Evolutionary conservation across 73 alveolate genomes (phyloP).

Genomic region (Tetrahymena elliotti): DNA sequence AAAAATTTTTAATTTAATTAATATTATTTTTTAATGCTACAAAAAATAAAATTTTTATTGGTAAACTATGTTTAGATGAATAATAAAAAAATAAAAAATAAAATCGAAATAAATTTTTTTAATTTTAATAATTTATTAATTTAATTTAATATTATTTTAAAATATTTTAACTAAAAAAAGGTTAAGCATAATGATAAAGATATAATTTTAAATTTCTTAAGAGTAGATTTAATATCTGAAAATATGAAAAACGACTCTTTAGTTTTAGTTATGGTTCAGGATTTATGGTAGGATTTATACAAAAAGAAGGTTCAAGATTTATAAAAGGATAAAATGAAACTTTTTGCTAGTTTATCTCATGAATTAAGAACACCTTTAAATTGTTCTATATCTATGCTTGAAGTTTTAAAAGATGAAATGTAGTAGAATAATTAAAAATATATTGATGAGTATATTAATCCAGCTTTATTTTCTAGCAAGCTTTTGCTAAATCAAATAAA

Average conservation of each 20-base stretch:
- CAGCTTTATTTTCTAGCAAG: constrained; percentile 2
- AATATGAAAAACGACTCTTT: neutral
- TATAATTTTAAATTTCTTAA: neutral
- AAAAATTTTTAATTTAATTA: too few relatives aligned
- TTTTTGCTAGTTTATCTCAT: neutral
- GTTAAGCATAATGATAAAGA: neutral
- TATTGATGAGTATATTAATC: constrained; percentile 4
- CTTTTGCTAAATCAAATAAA: constrained; percentile 7
- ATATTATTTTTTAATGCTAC: too few relatives aligned
- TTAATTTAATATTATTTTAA: too few relatives aligned
- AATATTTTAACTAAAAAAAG: neutral
- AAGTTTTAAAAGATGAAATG: neutral
- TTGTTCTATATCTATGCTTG: neutral
- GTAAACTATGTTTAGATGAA: too few relatives aligned
- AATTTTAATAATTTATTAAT: too few relatives aligned
- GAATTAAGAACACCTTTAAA: neutral
- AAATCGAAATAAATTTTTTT: too few relatives aligned
- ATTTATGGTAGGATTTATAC: neutral
- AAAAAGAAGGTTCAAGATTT: neutral
- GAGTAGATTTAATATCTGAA: neutral
- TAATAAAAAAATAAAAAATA: too few relatives aligned
- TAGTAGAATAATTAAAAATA: neutral
- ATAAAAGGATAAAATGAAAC: neutral
- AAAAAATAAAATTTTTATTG: too few relatives aligned
- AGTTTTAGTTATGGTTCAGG: neutral